Base-by-base conservation (phyloP, 2,329 filamentous ascomycete genomes). In the Ophiostoma sp. region DNA sequence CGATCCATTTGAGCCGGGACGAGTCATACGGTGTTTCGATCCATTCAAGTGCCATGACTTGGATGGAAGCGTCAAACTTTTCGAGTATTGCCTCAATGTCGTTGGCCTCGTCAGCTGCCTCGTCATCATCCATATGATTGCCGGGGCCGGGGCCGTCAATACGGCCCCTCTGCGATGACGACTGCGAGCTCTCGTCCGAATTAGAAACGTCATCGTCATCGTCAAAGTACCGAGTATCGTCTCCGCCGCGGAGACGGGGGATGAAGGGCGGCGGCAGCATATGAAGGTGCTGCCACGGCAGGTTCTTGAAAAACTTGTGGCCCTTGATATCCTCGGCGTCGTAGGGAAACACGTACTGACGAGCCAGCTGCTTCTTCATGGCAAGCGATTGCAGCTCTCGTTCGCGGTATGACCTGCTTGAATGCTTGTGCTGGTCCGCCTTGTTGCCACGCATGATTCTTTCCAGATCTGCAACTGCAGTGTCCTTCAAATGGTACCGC, bases 181-280 rank as follows among this genome's bases (percentile, higher is more conserved):
- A 57, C 8, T 48, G 52, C 17, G 71, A 71, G 27, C 67, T 72
- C 17, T 72, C 71, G 20, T 68, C 75, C 54, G 76, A 76, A 75
- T 90, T 88, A 44, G 86, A 87, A 68, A 94, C 87, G 36, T 89
- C 83, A 52, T 91, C 88, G 57, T 91, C 88, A 67, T 93, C 90
- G 71, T 97, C 92, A 76, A 98, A 98, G 77, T 97, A 98, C 75
- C 90, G 92, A 0, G 93, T 95, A 76, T 94, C 91, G 68, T 91
- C 89, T 73, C 84, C 81, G 39, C 83, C 82, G 54, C 83, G 83
- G 33, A 97, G 88, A 11, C 87, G 84, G 0, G 94, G 94, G 0
- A 96, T 82, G 75, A 96, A 94, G 0, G 94, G 94, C 0, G 94
- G 94, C 10, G 82, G 82, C 70, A 87, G 85, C 44, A 85, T 80